Evolutionary conservation across 2,329 filamentous ascomycete species (phyloP).

Genomic region (Xylaria polymorpha): DNA sequence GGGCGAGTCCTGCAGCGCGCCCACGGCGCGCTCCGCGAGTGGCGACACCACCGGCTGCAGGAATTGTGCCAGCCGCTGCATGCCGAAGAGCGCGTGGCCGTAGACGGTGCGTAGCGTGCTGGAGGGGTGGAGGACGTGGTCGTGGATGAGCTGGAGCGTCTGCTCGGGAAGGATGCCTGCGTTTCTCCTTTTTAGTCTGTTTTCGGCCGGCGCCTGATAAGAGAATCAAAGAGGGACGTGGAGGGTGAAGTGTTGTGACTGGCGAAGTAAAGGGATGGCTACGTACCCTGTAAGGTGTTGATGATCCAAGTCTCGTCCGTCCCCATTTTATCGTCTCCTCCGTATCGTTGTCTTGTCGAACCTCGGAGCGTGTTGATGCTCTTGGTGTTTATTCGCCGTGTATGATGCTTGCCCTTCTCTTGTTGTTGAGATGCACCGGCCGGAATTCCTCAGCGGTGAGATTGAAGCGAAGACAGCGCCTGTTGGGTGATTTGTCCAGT

Average conservation of each 20-base stretch:
- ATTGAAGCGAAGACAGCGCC: not conserved
- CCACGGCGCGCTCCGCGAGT: conserved; percentile 54
- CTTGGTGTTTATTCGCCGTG: not conserved
- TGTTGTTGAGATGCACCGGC: not conserved
- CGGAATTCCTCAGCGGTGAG: not conserved
- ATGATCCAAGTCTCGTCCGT: conserved; percentile 45
- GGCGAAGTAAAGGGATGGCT: not conserved
- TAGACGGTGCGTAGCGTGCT: conserved; percentile 58
- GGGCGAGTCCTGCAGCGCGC: conserved; percentile 54
- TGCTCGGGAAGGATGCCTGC: conserved; percentile 59
- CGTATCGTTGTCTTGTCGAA: not conserved
- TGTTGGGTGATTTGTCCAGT: not conserved
- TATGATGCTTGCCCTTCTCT: not conserved
- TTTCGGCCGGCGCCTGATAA: not conserved
- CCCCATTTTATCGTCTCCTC: conserved; percentile 35
- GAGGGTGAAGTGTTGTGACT: not conserved
- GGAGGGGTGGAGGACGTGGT: conserved; percentile 59
- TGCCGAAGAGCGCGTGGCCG: conserved; percentile 50
- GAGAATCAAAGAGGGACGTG: not conserved
- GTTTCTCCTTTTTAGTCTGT: conserved; percentile 15
- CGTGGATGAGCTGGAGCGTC: conserved; percentile 57
- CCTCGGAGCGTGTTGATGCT: not conserved
- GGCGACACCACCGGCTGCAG: conserved; percentile 58
- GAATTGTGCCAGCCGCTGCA: conserved; percentile 42
- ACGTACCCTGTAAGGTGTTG: conserved; percentile 47